phyloP scores from a whole-genome alignment of 148 eudicot species.

The Polygonum aviculare region DNA sequence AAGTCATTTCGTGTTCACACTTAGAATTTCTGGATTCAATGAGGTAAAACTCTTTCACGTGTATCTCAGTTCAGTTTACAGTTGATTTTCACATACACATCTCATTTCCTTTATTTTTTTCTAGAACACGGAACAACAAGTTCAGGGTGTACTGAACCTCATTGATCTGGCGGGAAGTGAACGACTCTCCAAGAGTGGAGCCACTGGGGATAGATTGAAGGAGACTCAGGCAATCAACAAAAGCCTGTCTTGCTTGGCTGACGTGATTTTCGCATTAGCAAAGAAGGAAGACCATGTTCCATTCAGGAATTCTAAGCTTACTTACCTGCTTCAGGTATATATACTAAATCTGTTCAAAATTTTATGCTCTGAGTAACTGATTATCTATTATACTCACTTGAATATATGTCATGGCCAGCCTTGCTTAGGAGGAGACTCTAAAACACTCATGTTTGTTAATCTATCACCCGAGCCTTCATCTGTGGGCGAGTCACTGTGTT shows the following conservation, averaged over 20 bases:
- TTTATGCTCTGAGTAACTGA: not conserved
- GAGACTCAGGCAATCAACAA: slow-evolving; percentile 81
- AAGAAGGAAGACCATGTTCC: slow-evolving; percentile 85
- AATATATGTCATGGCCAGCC: slow-evolving; percentile 34
- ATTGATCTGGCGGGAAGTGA: slow-evolving; percentile 88
- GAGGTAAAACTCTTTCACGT: slow-evolving; percentile 31
- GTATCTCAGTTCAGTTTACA: not conserved
- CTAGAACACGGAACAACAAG: slow-evolving; percentile 67
- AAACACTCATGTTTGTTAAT: slow-evolving; percentile 74
- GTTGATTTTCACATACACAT: not conserved
- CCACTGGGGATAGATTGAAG: slow-evolving; percentile 72
- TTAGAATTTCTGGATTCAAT: slow-evolving; percentile 60
- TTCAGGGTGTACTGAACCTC: slow-evolving; percentile 62
- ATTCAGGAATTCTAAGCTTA: slow-evolving; percentile 67
- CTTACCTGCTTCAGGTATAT: slow-evolving; percentile 65
- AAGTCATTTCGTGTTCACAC: slow-evolving; percentile 81
- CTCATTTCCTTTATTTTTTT: not conserved
- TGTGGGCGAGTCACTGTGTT: slow-evolving; percentile 52
- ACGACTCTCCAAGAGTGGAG: slow-evolving; percentile 68
- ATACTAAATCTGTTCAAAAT: too few species aligned
- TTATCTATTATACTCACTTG: not conserved
- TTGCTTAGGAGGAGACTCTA: slow-evolving; percentile 70
- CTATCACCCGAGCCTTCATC: slow-evolving; percentile 64
- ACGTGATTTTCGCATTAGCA: slow-evolving; percentile 66
- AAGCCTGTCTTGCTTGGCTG: slow-evolving; percentile 62